Percentiles rank a stretch among this genome's conserved stretches.
phyloP scores from a whole-genome alignment of 2,329 filamentous ascomycete species.

The Thelonectria rubi region DNA sequence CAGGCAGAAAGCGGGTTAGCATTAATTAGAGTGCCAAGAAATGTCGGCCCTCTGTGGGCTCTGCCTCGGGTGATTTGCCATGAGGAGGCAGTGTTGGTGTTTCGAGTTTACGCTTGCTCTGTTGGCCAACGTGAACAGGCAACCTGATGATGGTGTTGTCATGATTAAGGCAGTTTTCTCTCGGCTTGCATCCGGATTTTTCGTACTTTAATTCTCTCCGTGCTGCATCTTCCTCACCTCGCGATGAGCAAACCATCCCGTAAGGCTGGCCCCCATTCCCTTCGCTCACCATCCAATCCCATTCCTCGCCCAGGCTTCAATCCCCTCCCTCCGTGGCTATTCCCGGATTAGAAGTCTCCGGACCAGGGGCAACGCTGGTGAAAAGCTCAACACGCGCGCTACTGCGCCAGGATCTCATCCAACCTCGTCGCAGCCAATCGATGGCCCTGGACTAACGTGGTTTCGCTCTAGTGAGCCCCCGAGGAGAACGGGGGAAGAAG shows the following conservation, averaged over 20 bases:
- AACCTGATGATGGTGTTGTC: no score
- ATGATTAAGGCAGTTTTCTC: no score
- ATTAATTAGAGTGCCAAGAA: neutral
- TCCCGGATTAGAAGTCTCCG: conserved; percentile 23
- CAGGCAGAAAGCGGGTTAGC: neutral
- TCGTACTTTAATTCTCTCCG: neutral
- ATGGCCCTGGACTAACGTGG: neutral
- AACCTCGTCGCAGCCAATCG: conserved; percentile 2
- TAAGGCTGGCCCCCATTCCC: neutral
- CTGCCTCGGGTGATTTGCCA: neutral
- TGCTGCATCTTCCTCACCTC: neutral
- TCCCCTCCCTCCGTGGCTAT: conserved; percentile 6
- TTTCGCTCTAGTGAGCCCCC: conserved; percentile 5
- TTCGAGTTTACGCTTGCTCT: neutral
- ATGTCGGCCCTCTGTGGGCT: neutral
- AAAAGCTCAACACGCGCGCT: neutral
- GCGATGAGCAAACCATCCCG: neutral
- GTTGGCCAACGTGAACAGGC: no score
- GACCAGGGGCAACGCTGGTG: neutral
- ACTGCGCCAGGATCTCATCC: conserved; percentile 2
- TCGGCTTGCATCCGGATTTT: neutral
- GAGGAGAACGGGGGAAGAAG: neutral
- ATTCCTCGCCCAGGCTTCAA: neutral
- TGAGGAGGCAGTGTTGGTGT: neutral
- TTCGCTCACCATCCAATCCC: conserved; percentile 15